Evolutionary conservation across 768 basidiomycete genomes (phyloP).

Genomic region (Xanthoconium stramineum): DNA sequence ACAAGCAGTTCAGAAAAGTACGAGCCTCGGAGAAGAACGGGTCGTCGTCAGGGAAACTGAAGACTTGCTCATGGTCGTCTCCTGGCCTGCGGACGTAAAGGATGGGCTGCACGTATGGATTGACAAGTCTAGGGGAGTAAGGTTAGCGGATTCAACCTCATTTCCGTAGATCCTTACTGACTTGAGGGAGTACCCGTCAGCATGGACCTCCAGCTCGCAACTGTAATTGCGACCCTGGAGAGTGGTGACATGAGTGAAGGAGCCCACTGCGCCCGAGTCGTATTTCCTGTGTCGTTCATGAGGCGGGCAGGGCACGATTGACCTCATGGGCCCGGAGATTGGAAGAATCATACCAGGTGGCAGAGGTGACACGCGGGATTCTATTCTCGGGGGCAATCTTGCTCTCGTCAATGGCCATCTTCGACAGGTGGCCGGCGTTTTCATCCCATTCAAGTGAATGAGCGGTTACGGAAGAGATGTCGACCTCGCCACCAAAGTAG

Average conservation of each 20-base stretch:
- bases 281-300: constrained; percentile 69
- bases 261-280: constrained; percentile 89
- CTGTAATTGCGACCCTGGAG: constrained; percentile 93
- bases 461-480: constrained; percentile 73
- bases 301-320: constrained; percentile 13
- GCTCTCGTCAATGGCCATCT: constrained; percentile 79
- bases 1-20: not conserved
- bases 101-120: constrained; percentile 91
- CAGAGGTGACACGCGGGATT: constrained; percentile 90
- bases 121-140: constrained; percentile 60
- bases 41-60: constrained; percentile 78
- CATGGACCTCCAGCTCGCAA: constrained; percentile 91
- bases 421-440: constrained; percentile 78
- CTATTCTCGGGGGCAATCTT: constrained; percentile 84
- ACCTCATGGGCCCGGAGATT: constrained; percentile 19
- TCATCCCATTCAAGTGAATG: constrained; percentile 94
- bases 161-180: constrained; percentile 30
- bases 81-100: constrained; percentile 85
- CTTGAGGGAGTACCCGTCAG: constrained; percentile 90
- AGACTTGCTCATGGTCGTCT: constrained; percentile 68
- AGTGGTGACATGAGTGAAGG: constrained; percentile 84
- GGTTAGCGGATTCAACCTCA: constrained; percentile 4
- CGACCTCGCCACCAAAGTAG: constrained; percentile 96
- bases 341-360: constrained; percentile 65
- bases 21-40: constrained; percentile 88